phyloP scores from a whole-genome alignment of 441 rosid species.

The Pelargonium citronellum region DNA sequence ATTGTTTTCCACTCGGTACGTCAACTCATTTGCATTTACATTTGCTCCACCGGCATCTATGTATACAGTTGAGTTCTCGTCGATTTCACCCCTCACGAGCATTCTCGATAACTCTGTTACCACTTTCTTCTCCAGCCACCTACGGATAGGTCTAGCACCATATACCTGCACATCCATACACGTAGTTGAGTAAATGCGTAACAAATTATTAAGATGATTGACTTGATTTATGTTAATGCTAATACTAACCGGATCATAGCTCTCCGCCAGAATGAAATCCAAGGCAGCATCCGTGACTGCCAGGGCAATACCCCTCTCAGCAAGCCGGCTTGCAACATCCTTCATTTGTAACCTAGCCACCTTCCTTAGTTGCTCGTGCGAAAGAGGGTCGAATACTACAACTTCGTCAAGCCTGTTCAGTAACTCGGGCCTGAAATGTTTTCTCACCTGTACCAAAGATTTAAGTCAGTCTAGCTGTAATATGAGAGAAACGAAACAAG shows the following conservation, averaged over 20 bases:
- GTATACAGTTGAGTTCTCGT: conserved; percentile 70
- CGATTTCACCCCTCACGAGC: conserved; percentile 69
- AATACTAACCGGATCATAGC: conserved; percentile 75
- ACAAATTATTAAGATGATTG: too few species aligned
- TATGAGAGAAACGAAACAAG: too few species aligned
- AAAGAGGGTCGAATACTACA: conserved; percentile 77
- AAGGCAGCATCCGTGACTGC: conserved; percentile 79
- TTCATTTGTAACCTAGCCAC: conserved; percentile 80
- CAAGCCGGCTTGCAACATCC: conserved; percentile 69
- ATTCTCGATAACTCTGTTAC: conserved; percentile 74
- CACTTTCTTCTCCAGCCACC: conserved; percentile 87
- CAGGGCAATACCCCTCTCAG: conserved; percentile 72
- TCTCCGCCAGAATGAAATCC: conserved; percentile 57
- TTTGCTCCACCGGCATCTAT: conserved; percentile 60
- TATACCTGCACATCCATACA: conserved; percentile 37
- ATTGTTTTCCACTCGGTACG: conserved; percentile 55
- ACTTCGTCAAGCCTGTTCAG: conserved; percentile 80
- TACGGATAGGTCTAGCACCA: conserved; percentile 81
- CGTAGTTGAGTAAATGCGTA: too few species aligned
- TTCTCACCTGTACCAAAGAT: conserved; percentile 47
- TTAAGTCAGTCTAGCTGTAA: too few species aligned
- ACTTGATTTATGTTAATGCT: too few species aligned
- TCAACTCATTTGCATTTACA: conserved; percentile 32
- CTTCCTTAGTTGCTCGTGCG: conserved; percentile 74
- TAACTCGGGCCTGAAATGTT: conserved; percentile 76